A percentile compares a stretch with the other conserved stretches of the same genome.
Evolutionary conservation across 371 early-diverging fungal genomes (phyloP).

Genomic region (Cokeromyces recurvatus): DNA sequence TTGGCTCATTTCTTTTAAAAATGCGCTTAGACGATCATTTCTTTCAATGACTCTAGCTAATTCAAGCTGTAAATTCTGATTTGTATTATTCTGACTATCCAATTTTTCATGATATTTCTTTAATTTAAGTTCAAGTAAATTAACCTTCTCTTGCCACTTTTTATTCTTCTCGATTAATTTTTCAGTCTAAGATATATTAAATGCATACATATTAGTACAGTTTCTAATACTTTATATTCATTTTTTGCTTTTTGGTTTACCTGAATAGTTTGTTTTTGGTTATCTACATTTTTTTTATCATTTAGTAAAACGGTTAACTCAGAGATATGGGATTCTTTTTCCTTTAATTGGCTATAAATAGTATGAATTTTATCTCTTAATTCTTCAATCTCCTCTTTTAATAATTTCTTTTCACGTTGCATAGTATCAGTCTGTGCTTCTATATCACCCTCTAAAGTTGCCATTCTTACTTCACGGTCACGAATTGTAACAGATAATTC

Average conservation of each 20-base stretch:
- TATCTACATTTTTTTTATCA: too few relatives aligned
- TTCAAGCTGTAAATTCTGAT: conserved; percentile 22
- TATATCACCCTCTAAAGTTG: conserved; percentile 30
- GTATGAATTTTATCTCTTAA: conserved; percentile 11
- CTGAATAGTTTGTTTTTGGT: too few relatives aligned
- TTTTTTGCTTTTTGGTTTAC: too few relatives aligned
- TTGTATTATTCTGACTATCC: conserved; percentile 11
- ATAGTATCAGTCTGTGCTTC: conserved; percentile 30
- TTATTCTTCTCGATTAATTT: too few relatives aligned
- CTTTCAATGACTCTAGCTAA: conserved; percentile 12
- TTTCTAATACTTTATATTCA: too few relatives aligned
- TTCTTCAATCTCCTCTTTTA: conserved; percentile 34
- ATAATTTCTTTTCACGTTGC: conserved; percentile 26
- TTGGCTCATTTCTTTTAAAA: conserved; percentile 17
- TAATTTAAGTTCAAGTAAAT: too few relatives aligned
- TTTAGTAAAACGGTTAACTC: conserved; percentile 8
- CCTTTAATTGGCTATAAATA: conserved; percentile 11
- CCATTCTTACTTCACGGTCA: conserved; percentile 37
- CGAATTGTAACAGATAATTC: conserved; percentile 23
- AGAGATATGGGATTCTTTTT: conserved; percentile 14
- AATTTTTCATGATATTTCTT: not conserved
- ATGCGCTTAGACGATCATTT: conserved; percentile 13
- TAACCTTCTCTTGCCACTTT: not conserved
- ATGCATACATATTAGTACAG: too few relatives aligned
- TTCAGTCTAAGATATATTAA: too few relatives aligned